Percentiles rank a stretch among this genome's conserved stretches.
Evolutionary conservation across 805 yeast species (phyloP).

Genomic region (Ogataea nitratoaversa): DNA sequence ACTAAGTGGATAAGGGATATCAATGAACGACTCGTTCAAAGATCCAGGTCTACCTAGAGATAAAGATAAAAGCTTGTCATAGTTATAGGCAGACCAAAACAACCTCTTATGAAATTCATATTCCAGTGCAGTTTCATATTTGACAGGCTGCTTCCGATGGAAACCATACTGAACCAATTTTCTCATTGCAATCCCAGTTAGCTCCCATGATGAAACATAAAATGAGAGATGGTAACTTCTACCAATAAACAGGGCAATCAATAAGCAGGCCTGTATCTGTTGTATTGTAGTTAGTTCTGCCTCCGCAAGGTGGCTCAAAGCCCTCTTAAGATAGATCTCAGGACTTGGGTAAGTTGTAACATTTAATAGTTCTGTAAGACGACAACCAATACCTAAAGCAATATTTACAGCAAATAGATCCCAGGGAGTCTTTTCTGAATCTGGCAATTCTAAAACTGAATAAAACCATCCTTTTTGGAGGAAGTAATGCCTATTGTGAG

Average conservation of each 20-base stretch:
- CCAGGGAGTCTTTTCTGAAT: constrained; percentile 13
- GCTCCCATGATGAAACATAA: constrained; percentile 20
- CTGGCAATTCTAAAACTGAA: constrained; percentile 2
- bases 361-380: constrained; percentile 15
- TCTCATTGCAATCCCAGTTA: constrained; percentile 20
- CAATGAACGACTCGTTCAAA: constrained; percentile 19
- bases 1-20: constrained; percentile 19
- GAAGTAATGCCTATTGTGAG: constrained; percentile 18
- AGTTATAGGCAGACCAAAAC: constrained; percentile 21
- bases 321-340: constrained; percentile 17
- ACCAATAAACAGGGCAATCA: constrained; percentile 18
- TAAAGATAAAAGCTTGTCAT: constrained; percentile 17
- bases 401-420: constrained; percentile 14
- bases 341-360: constrained; percentile 18
- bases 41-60: constrained; percentile 23
- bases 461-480: constrained; percentile 12
- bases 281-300: constrained; percentile 12
- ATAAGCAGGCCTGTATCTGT: constrained; percentile 21
- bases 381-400: constrained; percentile 17
- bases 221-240: constrained; percentile 17
- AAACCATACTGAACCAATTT: constrained; percentile 19
- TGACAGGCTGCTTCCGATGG: constrained; percentile 16
- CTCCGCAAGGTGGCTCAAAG: constrained; percentile 9
- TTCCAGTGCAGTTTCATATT: constrained; percentile 12
- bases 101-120: constrained; percentile 21